phyloP scores from a whole-genome alignment of 192 early-diverging fungal species.

The Polychytrium aggregatum region DNA sequence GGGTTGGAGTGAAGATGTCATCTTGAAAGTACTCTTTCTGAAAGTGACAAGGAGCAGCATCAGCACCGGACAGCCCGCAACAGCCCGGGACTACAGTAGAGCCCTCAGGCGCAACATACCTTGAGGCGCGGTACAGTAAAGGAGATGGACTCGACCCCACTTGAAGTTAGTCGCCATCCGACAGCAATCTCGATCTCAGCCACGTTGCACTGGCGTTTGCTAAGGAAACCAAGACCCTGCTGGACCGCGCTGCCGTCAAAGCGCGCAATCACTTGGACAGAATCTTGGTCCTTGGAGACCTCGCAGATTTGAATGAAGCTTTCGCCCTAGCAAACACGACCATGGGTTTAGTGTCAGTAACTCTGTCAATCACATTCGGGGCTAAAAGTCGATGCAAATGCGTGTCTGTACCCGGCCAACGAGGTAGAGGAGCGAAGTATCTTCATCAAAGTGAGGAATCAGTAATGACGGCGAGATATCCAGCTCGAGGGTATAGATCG shows the following conservation, averaged over 20 bases:
- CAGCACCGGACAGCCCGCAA: no score
- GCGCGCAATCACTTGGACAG: no score
- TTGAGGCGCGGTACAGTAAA: constrained; percentile 68
- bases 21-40: constrained; percentile 88
- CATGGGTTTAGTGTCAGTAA: no score
- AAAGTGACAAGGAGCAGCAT: no score
- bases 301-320: constrained; percentile 65
- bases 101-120: no score
- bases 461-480: constrained; percentile 71
- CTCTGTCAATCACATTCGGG: no score
- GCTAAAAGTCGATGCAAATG: no score
- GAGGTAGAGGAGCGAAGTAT: constrained; percentile 56
- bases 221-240: constrained; percentile 61
- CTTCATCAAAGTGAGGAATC: constrained; percentile 54
- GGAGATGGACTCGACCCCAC: constrained; percentile 58
- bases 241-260: constrained; percentile 48
- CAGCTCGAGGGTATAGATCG: constrained; percentile 15
- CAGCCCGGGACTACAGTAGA: no score
- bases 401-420: no score
- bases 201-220: constrained; percentile 58
- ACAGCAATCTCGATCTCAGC: constrained; percentile 56
- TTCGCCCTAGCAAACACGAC: no score
- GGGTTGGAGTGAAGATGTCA: constrained; percentile 64
- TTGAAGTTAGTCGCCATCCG: constrained; percentile 55
- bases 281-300: constrained; percentile 31